A percentile compares a stretch with the other conserved stretches of the same genome.
Evolutionary conservation across 768 basidiomycete species (phyloP).

Genomic region (Leucogyrophana mollusca): DNA sequence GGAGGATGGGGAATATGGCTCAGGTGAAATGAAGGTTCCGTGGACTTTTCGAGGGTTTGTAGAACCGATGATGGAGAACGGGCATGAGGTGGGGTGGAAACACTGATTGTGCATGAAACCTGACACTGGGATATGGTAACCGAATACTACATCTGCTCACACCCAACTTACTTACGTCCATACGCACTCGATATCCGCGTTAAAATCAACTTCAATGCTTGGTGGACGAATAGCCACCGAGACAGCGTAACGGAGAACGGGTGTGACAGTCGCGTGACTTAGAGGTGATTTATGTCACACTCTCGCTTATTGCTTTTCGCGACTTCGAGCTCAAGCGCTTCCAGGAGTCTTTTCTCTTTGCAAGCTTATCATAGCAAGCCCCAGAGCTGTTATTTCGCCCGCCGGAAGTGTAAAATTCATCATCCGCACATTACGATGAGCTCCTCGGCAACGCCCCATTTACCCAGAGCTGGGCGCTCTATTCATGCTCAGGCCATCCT

Average conservation of each 20-base stretch:
- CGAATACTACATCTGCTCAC: too few relatives aligned
- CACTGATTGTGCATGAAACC: slow-evolving; percentile 42
- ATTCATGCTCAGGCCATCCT: slow-evolving; percentile 76
- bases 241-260: too few relatives aligned
- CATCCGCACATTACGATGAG: background rate
- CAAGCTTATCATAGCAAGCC: too few relatives aligned
- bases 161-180: too few relatives aligned
- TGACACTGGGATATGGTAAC: too few relatives aligned
- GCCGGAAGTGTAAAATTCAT: background rate
- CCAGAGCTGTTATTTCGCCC: background rate
- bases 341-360: too few relatives aligned
- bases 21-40: slow-evolving; percentile 15
- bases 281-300: slow-evolving; percentile 5
- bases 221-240: too few relatives aligned
- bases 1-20: slow-evolving; percentile 6
- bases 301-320: background rate
- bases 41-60: slow-evolving; percentile 67
- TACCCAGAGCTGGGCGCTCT: slow-evolving; percentile 34
- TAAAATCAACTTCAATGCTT: too few relatives aligned
- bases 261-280: slow-evolving; percentile 27
- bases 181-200: too few relatives aligned
- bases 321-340: too few relatives aligned
- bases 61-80: slow-evolving; percentile 68
- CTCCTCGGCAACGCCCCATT: background rate
- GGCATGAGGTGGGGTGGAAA: slow-evolving; percentile 61